Conservation (phyloP, 768 basidiomycete genomes). For the Nidula microcarpa region DNA sequence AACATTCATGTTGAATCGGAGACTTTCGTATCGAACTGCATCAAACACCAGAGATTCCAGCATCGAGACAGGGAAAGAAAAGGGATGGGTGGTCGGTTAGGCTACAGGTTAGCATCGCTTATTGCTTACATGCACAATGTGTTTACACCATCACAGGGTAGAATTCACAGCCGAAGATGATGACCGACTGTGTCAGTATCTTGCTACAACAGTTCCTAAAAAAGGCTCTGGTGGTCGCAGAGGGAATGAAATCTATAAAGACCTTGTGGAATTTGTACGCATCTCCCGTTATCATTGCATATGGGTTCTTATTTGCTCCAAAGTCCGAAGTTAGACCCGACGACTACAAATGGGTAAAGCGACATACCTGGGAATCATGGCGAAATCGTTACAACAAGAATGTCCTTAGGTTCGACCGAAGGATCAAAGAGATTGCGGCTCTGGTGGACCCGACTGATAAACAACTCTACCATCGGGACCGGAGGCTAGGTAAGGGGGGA, state of each 20-base stretch:
- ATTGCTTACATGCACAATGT: no score
- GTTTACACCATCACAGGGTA: no score
- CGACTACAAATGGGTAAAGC: conserved; percentile 30
- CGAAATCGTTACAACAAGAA: conserved; percentile 43
- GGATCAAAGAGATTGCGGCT: conserved; percentile 25
- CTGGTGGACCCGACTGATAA: conserved; percentile 17
- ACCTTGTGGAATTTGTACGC: conserved; percentile 24
- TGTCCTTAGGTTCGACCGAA: conserved; percentile 21
- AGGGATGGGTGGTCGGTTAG: conserved; percentile 23
- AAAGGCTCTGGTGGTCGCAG: conserved; percentile 32
- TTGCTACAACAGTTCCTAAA: conserved; percentile 33
- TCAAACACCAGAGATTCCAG: conserved; percentile 10
- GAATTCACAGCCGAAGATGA: conserved; percentile 37
- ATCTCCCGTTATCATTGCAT: neutral
- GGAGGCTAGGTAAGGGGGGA: conserved; percentile 6
- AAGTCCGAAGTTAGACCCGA: conserved; percentile 13
- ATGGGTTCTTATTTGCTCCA: conserved; percentile 3
- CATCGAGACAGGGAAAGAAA: conserved; percentile 12
- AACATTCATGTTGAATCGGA: conserved; percentile 18
- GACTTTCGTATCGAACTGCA: conserved; percentile 22
- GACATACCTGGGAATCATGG: conserved; percentile 47
- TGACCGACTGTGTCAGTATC: conserved; percentile 26
- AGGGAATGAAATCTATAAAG: conserved; percentile 27
- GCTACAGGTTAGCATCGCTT: no score
- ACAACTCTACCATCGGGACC: conserved; percentile 20